Conservation (phyloP, 176 grass and related monocot species). For the Carex parvula region DNA sequence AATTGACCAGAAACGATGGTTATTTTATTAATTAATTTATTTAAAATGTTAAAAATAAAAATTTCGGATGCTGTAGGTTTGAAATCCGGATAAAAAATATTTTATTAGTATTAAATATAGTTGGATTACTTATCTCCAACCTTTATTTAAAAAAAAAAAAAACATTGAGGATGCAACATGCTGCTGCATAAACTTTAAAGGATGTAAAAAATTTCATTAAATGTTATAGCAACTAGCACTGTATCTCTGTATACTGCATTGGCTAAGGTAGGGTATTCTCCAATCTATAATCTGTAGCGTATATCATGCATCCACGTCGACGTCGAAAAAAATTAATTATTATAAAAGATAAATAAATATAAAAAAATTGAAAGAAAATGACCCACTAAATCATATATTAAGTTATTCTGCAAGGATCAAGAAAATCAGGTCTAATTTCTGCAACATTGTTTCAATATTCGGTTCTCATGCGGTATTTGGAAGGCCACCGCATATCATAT, state of each 20-base stretch:
- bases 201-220: background rate
- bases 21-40: too few species aligned
- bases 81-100: too few species aligned
- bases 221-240: background rate
- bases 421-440: background rate
- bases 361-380: slow-evolving; percentile 3
- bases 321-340: background rate
- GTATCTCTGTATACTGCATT: background rate
- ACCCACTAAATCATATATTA: slow-evolving; percentile 10
- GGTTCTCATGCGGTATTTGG: too few species aligned
- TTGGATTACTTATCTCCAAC: too few species aligned
- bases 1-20: too few species aligned
- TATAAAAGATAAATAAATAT: background rate
- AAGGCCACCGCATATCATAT: too few species aligned
- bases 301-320: background rate
- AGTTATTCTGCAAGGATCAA: background rate
- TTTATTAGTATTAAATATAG: too few species aligned
- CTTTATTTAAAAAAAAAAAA: too few species aligned
- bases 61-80: too few species aligned
- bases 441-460: background rate
- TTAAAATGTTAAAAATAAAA: too few species aligned
- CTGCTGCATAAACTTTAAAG: background rate
- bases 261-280: background rate
- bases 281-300: background rate
- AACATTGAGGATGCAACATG: background rate